Conservation (phyloP, 495 filamentous ascomycete species). For the Bathelium albidoporum region DNA sequence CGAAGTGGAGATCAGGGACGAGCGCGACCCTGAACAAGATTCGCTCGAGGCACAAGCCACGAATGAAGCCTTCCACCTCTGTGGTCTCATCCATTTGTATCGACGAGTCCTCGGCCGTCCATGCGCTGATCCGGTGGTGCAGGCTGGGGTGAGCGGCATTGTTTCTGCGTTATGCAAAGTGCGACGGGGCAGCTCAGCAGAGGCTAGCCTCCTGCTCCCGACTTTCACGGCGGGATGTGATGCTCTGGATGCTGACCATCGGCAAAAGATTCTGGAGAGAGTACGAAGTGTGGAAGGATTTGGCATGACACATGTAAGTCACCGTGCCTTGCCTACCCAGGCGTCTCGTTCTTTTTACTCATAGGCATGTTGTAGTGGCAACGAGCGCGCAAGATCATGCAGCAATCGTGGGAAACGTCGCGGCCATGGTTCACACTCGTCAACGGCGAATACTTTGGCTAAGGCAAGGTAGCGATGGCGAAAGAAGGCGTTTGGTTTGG, state of each 20-base stretch:
- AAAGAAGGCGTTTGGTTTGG: not conserved
- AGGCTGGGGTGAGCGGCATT: slow-evolving; percentile 54
- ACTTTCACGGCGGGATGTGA: slow-evolving; percentile 82
- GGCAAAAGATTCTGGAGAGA: slow-evolving; percentile 53
- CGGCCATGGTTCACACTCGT: slow-evolving; percentile 54
- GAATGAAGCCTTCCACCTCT: slow-evolving; percentile 72
- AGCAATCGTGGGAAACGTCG: slow-evolving; percentile 54
- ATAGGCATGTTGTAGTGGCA: slow-evolving; percentile 34
- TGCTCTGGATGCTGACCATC: slow-evolving; percentile 43
- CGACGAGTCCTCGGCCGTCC: slow-evolving; percentile 58
- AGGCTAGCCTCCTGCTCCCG: slow-evolving; percentile 69
- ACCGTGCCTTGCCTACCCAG: slow-evolving; percentile 5
- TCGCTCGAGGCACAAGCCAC: slow-evolving; percentile 60
- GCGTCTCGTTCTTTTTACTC: slow-evolving; percentile 7
- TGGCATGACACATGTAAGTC: slow-evolving; percentile 62
- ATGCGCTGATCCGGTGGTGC: slow-evolving; percentile 46
- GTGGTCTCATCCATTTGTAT: slow-evolving; percentile 67
- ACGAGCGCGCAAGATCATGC: slow-evolving; percentile 52
- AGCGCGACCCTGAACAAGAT: slow-evolving; percentile 16
- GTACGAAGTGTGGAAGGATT: slow-evolving; percentile 60
- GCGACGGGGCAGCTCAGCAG: slow-evolving; percentile 55
- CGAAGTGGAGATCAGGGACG: slow-evolving; percentile 37
- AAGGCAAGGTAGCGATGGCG: not conserved
- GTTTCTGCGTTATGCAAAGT: slow-evolving; percentile 53
- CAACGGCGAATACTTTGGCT: slow-evolving; percentile 55